A percentile compares a stretch with the other conserved stretches of the same genome.
Evolutionary conservation across 2,329 filamentous ascomycete genomes (phyloP).

Genomic region (Fusarium kyushuense): DNA sequence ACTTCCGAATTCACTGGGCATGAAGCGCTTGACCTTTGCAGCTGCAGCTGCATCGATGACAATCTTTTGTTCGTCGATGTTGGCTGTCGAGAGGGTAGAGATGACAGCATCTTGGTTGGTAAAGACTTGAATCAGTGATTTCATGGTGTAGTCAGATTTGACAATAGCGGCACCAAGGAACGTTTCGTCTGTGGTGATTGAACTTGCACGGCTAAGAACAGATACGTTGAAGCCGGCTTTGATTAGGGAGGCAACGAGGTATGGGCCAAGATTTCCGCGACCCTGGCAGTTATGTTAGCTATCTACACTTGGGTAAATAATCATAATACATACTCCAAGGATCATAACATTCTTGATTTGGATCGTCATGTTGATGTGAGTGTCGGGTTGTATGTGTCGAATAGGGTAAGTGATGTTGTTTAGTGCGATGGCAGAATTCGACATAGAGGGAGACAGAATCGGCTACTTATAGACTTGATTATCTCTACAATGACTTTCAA

Average conservation of each 20-base stretch:
- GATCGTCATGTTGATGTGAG: background rate
- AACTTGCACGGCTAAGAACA: accelerated
- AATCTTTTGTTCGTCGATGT: conserved; percentile 6
- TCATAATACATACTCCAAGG: background rate
- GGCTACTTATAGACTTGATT: background rate
- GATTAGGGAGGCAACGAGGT: background rate
- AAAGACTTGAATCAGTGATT: accelerated
- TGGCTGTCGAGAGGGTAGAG: conserved; percentile 13
- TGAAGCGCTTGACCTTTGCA: conserved; percentile 18
- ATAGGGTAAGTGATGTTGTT: conserved; percentile 5
- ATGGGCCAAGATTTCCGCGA: conserved; percentile 10
- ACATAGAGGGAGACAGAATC: accelerated
- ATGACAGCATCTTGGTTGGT: conserved; percentile 1
- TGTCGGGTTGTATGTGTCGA: background rate
- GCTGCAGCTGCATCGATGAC: conserved; percentile 9
- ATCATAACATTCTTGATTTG: conserved; percentile 14
- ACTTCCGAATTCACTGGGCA: conserved; percentile 19
- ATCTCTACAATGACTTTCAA: accelerated
- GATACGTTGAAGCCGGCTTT: accelerated
- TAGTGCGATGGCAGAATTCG: accelerated
- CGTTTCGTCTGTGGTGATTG: accelerated
- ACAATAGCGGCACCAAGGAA: background rate
- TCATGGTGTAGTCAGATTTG: conserved; percentile 2
- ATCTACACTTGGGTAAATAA: accelerated
- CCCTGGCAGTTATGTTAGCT: background rate